Percentiles rank a stretch among this genome's conserved stretches.
These are phyloP conservation scores for Podospora appendiculata DNA, from an alignment of 495 filamentous ascomycete genomes.

Conservation along the genomic window DNA sequence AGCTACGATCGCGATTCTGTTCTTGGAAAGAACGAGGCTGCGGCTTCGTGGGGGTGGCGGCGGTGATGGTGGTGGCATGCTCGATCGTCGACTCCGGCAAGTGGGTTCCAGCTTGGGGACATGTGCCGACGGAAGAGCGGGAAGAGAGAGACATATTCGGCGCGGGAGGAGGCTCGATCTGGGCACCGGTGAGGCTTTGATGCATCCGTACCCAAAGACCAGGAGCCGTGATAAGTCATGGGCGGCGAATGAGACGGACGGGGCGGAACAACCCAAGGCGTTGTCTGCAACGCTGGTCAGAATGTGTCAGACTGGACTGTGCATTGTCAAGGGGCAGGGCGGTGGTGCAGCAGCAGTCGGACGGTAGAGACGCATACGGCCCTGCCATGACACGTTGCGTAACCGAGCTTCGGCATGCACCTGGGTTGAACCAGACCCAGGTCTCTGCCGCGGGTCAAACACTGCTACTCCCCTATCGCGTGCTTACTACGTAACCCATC, in stretches of 20 bases:
- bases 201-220: constrained; percentile 4
- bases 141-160: background rate
- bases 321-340: background rate
- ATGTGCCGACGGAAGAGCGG: too few species aligned
- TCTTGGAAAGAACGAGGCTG: too few species aligned
- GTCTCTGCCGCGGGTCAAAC: too few species aligned
- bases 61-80: too few species aligned
- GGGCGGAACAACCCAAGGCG: constrained; percentile 1
- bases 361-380: background rate
- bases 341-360: background rate
- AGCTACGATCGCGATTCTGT: too few species aligned
- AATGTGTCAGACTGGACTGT: background rate
- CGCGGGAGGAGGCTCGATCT: background rate
- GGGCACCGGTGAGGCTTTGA: background rate
- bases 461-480: constrained; percentile 4
- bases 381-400: constrained; percentile 11
- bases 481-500: constrained; percentile 9
- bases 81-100: too few species aligned
- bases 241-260: constrained; percentile 3
- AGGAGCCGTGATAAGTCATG: background rate
- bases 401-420: background rate
- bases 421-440: background rate
- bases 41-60: too few species aligned
- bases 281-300: background rate
- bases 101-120: too few species aligned